Evolutionary conservation across 202 grass and related monocot genomes (phyloP), one percentile per base, ranked within the genome.

Genomic region (Elaeis oleifera): DNA sequence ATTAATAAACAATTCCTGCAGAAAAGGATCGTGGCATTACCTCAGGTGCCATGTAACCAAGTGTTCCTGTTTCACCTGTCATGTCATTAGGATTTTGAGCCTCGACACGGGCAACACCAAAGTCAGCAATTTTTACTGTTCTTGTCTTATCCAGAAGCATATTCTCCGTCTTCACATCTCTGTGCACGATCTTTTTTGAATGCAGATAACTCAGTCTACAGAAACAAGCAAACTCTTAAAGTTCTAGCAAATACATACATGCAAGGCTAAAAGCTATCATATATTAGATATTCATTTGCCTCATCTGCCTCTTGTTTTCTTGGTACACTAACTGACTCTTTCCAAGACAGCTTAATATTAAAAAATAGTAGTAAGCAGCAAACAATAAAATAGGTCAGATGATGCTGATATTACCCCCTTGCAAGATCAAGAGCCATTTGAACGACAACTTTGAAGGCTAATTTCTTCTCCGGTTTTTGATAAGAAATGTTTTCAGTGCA

Each of bases 31-130:
- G 18, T 50, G 23, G 18, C 17, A 36, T 24, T 87, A 99, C 95
- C 95, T 99, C 95, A 56, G 95, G 95, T 76, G 89, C 95, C 95
- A 99, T 99, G 73, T 99, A 99, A 85, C 95, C 95, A 61, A 99
- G 89, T 32, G 95, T 99, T 76, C 95, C 95, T 15, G 95, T 99
- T 89, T 99, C 95, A 28, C 95, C 95, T 0, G 95, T 99, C 95
- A 99, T 99, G 49, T 99, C 95, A 78, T 88, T 80, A 71, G 89
- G 95, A 81, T 99, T 99, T 85, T 82, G 84, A 80, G 95, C 95
- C 75, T 99, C 94, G 67, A 99, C 78, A 71, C 94, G 82, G 75
- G 94, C 94, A 81, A 99, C 94, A 58, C 95, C 95, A 76, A 99
- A 99, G 81, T 99, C 95, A 63, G 88, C 89, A 53, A 99, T 99